These are phyloP conservation scores for Phytophthora gonapodyides DNA, from an alignment of 352 stramenopile genomes.

Conservation along the genomic window DNA sequence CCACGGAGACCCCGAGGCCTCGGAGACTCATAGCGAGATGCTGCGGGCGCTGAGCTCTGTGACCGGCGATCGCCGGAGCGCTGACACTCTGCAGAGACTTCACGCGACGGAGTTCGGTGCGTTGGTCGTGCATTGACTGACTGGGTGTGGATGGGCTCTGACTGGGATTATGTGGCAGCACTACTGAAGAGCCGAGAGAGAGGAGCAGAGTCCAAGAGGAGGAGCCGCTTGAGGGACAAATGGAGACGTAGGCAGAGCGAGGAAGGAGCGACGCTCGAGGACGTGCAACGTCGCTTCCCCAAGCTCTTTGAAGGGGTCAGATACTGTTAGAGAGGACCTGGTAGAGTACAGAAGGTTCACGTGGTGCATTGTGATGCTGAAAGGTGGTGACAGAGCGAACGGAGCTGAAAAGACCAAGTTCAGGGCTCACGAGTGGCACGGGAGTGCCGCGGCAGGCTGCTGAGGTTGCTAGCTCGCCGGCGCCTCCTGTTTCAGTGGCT, in stretches of 20 bases:
- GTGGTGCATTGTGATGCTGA: constrained; percentile 4
- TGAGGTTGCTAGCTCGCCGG: background rate
- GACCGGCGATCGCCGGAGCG: constrained; percentile 28
- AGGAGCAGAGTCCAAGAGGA: constrained; percentile 37
- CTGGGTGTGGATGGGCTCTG: too few relatives aligned
- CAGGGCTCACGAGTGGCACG: background rate
- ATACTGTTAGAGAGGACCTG: background rate
- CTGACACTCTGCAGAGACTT: constrained; percentile 43
- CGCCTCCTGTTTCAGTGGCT: constrained; percentile 4
- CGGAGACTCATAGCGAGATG: constrained; percentile 47
- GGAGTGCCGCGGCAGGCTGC: background rate
- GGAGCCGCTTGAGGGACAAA: constrained; percentile 41
- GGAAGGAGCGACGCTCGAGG: constrained; percentile 38
- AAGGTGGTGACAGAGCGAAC: constrained; percentile 21
- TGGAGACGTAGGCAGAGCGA: constrained; percentile 42
- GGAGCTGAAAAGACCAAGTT: constrained; percentile 13
- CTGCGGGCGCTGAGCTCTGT: constrained; percentile 40
- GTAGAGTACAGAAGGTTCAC: background rate
- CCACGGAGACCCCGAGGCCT: constrained; percentile 25
- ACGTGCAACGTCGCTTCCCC: constrained; percentile 45
- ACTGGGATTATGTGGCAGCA: constrained; percentile 25
- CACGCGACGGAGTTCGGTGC: constrained; percentile 54
- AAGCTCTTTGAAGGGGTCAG: constrained; percentile 51
- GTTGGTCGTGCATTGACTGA: constrained; percentile 1
- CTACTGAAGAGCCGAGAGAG: constrained; percentile 28